Evolutionary conservation across 805 yeast species (phyloP).

Genomic region (Millerozyma acaciae): DNA sequence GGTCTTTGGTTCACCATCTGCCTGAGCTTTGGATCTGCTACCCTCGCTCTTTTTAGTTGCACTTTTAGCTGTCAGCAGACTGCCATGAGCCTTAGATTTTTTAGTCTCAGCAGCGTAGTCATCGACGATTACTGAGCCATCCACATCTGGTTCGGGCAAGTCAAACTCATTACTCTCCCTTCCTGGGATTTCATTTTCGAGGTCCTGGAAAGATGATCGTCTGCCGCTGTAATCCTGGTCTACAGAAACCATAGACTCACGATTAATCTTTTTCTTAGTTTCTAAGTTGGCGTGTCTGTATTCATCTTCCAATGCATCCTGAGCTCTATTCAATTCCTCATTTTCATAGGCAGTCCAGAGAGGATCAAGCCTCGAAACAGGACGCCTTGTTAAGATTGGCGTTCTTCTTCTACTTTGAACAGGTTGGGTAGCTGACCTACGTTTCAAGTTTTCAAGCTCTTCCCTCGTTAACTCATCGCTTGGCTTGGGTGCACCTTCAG

Average conservation of each 20-base stretch:
- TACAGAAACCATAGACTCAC: slow-evolving; percentile 36
- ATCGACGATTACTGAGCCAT: slow-evolving; percentile 33
- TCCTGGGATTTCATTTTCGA: neutral
- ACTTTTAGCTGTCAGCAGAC: too few species aligned
- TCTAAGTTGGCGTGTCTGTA: slow-evolving; percentile 15
- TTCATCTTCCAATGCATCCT: slow-evolving; percentile 39
- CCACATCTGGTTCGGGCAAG: slow-evolving; percentile 36
- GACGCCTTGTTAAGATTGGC: slow-evolving; percentile 47
- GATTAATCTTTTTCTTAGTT: slow-evolving; percentile 14
- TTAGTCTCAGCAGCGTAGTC: slow-evolving; percentile 44
- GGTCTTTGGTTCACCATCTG: slow-evolving; percentile 40
- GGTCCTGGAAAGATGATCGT: too few species aligned
- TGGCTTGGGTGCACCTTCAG: slow-evolving; percentile 24
- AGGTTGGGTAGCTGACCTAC: slow-evolving; percentile 46
- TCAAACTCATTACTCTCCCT: slow-evolving; percentile 21
- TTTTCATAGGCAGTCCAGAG: slow-evolving; percentile 50
- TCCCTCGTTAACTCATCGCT: slow-evolving; percentile 39
- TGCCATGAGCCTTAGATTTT: slow-evolving; percentile 41
- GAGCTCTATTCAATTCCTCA: slow-evolving; percentile 41
- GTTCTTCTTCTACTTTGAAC: slow-evolving; percentile 26
- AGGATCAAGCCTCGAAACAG: slow-evolving; percentile 56
- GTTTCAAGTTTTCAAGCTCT: slow-evolving; percentile 42
- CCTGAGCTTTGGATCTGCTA: slow-evolving; percentile 6
- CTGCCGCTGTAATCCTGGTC: slow-evolving; percentile 18
- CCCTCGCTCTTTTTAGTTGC: too few species aligned